These are phyloP conservation scores for Penicillium cosmopolitanum DNA, from an alignment of 495 filamentous ascomycete species.

Conservation along the genomic window DNA sequence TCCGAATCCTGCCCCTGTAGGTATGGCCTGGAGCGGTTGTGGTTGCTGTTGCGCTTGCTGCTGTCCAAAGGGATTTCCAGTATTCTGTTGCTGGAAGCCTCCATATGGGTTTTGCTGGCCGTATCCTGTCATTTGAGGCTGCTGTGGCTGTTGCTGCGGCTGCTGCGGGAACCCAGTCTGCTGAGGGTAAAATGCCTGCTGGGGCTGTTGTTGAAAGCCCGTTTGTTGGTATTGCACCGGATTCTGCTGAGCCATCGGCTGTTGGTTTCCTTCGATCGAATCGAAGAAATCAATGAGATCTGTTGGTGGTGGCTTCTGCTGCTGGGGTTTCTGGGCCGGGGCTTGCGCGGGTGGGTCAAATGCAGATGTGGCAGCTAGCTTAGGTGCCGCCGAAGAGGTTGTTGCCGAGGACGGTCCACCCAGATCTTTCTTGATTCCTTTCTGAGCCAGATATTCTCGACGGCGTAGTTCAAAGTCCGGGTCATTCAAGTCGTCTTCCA, in stretches of 20 bases:
- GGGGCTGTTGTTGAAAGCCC: slow-evolving; percentile 47
- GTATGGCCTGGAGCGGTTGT: slow-evolving; percentile 59
- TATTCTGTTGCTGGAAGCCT: slow-evolving; percentile 51
- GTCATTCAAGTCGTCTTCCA: slow-evolving; percentile 95
- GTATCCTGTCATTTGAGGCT: slow-evolving; percentile 38
- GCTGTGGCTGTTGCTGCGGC: slow-evolving; percentile 45
- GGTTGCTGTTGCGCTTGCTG: slow-evolving; percentile 46
- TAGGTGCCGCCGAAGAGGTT: slow-evolving; percentile 11
- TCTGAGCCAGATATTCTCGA: slow-evolving; percentile 84
- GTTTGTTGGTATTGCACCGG: slow-evolving; percentile 52
- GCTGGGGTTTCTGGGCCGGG: slow-evolving; percentile 15
- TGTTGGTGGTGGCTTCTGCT: slow-evolving; percentile 62
- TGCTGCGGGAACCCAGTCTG: slow-evolving; percentile 34
- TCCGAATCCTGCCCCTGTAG: slow-evolving; percentile 86
- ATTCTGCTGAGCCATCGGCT: slow-evolving; percentile 55
- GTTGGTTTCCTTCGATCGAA: slow-evolving; percentile 92
- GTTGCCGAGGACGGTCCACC: slow-evolving; percentile 18
- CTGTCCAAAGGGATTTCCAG: slow-evolving; percentile 59
- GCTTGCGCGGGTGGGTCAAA: slow-evolving; percentile 21
- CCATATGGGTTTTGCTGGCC: slow-evolving; percentile 30
- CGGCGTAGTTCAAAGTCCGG: slow-evolving; percentile 95
- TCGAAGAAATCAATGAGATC: slow-evolving; percentile 99
- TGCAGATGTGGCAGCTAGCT: slow-evolving; percentile 29
- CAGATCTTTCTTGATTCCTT: slow-evolving; percentile 59
- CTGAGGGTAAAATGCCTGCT: slow-evolving; percentile 11